Evolutionary conservation across 2,329 filamentous ascomycete genomes (phyloP).

Genomic region (Pyrenophora teres): DNA sequence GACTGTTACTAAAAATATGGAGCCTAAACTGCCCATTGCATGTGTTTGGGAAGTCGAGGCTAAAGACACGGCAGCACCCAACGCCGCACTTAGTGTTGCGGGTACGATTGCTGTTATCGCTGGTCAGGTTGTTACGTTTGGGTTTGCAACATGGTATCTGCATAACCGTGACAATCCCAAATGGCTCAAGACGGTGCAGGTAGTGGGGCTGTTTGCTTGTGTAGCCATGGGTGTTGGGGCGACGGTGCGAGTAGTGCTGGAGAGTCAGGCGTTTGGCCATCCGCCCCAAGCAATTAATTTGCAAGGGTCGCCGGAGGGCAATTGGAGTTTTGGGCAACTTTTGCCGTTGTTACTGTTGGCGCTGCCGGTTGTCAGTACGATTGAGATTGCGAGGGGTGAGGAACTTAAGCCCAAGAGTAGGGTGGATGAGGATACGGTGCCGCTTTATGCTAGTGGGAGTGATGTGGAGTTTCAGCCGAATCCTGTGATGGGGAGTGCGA

Average conservation of each 20-base stretch:
- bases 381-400: slow-evolving; percentile 64
- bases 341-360: slow-evolving; percentile 63
- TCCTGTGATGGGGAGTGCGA: slow-evolving; percentile 48
- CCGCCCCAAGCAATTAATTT: slow-evolving; percentile 55
- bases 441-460: slow-evolving; percentile 36
- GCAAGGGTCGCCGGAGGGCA: slow-evolving; percentile 58
- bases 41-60: slow-evolving; percentile 62
- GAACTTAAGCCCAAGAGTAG: slow-evolving; percentile 50
- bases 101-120: slow-evolving; percentile 67
- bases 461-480: slow-evolving; percentile 56
- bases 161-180: slow-evolving; percentile 58
- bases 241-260: slow-evolving; percentile 60
- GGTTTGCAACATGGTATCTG: slow-evolving; percentile 66
- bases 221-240: slow-evolving; percentile 63
- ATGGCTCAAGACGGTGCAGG: slow-evolving; percentile 61
- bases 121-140: slow-evolving; percentile 63
- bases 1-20: slow-evolving; percentile 58
- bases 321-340: slow-evolving; percentile 68
- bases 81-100: slow-evolving; percentile 57
- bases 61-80: slow-evolving; percentile 41
- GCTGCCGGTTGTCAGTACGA: slow-evolving; percentile 63
- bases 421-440: slow-evolving; percentile 49
- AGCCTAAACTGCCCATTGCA: slow-evolving; percentile 61
- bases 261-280: slow-evolving; percentile 64
- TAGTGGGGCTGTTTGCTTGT: slow-evolving; percentile 57